phyloP scores from a whole-genome alignment of 75 land plant genomes.

The Cryptomeria japonica region DNA sequence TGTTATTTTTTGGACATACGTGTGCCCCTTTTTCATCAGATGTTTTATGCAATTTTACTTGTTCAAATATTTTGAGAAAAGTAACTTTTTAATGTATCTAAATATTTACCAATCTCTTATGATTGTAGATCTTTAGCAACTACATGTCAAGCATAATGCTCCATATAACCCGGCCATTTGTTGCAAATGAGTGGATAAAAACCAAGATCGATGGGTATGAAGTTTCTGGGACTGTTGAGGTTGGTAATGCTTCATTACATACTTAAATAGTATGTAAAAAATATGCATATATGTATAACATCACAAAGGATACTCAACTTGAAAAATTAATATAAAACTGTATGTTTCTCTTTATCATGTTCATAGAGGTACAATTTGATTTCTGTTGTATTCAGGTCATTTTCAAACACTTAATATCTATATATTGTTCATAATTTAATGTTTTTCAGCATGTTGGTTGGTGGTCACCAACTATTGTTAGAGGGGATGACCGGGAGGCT shows the following conservation, averaged over 20 bases:
- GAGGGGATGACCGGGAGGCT: conserved; percentile 98
- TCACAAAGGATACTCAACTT: not conserved
- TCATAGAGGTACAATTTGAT: not conserved
- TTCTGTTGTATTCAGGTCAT: not conserved
- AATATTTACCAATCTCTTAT: not conserved
- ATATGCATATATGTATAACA: not conserved
- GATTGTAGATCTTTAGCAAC: conserved; percentile 87
- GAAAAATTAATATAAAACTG: not conserved
- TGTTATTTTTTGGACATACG: not conserved
- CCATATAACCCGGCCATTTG: conserved; percentile 96
- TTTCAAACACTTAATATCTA: not conserved
- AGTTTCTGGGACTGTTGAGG: conserved; percentile 99
- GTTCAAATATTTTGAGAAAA: not conserved
- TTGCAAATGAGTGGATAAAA: conserved; percentile 94
- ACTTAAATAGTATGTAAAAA: not conserved
- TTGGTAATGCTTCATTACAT: conserved; percentile 19
- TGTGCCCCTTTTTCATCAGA: not conserved
- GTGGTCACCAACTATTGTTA: conserved; percentile 96
- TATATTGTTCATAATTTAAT: not conserved
- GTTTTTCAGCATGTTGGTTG: conserved; percentile 92
- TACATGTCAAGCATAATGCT: conserved; percentile 95
- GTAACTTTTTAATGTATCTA: not conserved
- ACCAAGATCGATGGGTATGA: conserved; percentile 97
- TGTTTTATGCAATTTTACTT: not conserved
- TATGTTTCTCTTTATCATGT: not conserved